Evolutionary conservation across 176 grass and related monocot species (phyloP), one percentile per base, ranked within the genome.

Genomic region (Panicum miliaceum): DNA sequence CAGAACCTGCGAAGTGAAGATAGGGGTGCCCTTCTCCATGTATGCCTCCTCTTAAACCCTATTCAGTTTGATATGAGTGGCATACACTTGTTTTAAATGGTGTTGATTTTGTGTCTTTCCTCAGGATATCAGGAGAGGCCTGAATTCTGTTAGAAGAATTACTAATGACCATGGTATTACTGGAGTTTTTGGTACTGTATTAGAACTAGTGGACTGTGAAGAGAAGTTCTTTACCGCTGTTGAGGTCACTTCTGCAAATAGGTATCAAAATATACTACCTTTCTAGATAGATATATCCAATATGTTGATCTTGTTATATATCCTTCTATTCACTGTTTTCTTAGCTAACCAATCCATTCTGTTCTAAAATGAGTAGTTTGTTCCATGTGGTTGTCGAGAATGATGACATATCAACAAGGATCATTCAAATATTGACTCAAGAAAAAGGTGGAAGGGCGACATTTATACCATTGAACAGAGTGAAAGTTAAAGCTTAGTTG

Each of bases 391-490:
- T 94, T 59, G 92, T 97, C 36, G 94, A 97, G 64, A 85, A 89
- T 54, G 94, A 97, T 12, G 90, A 92, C 63, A 97, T 92, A 72
- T 97, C 94, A 61, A 97, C 90, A 10, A 91, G 62, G 88, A 94
- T 97, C 71, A 97, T 97, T 73, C 88, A 91, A 89, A 75, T 90
- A 46, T 86, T 97, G 80, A 97, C 94, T 64, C 80, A 83, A 85
- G 88, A 94, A 85, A 97, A 97, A 92, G 92, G 88, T 89, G 92
- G 94, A 75, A 77, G 92, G 34, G 88, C 94, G 70, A 97, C 94
- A 54, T 97, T 97, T 87, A 97, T 97, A 92, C 94, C 94, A 79
- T 79, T 97, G 72, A 97, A 94, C 64, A 90, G 92, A 85, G 94
- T 94, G 61, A 86, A 91, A 63, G 92, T 89, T 81, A 12, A 84